Percentiles rank a stretch among this genome's conserved stretches.
phyloP scores from a whole-genome alignment of 108 stramenopile species.

The Mediolabrus comicus region DNA sequence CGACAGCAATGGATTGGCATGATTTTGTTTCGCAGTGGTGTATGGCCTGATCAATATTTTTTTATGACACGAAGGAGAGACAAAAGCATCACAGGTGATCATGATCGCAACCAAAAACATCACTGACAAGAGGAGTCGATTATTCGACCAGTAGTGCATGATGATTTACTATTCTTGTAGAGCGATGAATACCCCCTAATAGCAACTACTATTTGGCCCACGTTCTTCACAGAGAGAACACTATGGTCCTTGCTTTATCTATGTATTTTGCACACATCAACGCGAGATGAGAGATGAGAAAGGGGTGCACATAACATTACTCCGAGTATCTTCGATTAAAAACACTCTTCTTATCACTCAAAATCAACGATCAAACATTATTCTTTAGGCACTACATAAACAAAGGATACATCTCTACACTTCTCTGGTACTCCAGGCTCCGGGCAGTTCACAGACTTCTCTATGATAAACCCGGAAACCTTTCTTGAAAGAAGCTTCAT shows the following conservation, averaged over 20 bases:
- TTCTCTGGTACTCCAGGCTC: neutral
- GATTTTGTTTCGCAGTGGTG: neutral
- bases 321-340: no score
- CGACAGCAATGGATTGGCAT: neutral
- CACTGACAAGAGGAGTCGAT: neutral
- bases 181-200: neutral
- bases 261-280: no score
- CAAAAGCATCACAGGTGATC: neutral
- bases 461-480: conserved; percentile 16
- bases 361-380: neutral
- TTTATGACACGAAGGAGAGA: neutral
- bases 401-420: neutral
- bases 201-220: no score
- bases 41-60: neutral
- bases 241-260: no score
- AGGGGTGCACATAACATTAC: no score
- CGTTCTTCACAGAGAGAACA: no score
- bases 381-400: neutral
- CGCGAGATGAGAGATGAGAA: no score
- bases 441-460: neutral
- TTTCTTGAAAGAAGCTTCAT: neutral
- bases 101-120: neutral
- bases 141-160: neutral
- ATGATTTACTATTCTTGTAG: neutral
- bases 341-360: no score